phyloP scores from a whole-genome alignment of 2,329 filamentous ascomycete genomes.

The Aureobasidium uvarum region DNA sequence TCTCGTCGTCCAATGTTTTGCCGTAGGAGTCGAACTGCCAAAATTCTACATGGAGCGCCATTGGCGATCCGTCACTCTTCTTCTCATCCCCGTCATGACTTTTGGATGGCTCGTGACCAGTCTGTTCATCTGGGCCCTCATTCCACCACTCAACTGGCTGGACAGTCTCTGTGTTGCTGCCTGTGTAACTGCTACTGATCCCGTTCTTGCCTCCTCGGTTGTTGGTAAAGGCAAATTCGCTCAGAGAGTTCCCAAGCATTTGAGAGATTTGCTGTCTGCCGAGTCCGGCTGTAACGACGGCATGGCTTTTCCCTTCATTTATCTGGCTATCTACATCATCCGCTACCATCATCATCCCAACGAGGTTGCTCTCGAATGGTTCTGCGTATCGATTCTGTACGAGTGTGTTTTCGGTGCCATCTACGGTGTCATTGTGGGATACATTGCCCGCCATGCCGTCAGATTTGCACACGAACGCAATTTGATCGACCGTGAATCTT shows the following conservation, averaged over 20 bases:
- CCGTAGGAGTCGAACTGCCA: slow-evolving; percentile 84
- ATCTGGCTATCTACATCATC: slow-evolving; percentile 86
- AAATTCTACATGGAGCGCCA: slow-evolving; percentile 97
- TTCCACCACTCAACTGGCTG: slow-evolving; percentile 74
- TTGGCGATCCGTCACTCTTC: slow-evolving; percentile 85
- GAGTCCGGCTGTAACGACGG: slow-evolving; percentile 99
- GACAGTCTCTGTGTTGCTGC: slow-evolving; percentile 84
- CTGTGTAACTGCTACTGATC: slow-evolving; percentile 96
- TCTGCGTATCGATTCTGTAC: slow-evolving; percentile 86
- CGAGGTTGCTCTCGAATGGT: slow-evolving; percentile 77
- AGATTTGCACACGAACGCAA: slow-evolving; percentile 80
- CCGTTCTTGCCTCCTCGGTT: slow-evolving; percentile 93
- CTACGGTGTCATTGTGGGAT: slow-evolving; percentile 84
- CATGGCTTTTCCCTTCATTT: slow-evolving; percentile 99
- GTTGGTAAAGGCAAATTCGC: slow-evolving; percentile 99
- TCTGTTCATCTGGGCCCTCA: slow-evolving; percentile 91
- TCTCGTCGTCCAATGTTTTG: slow-evolving; percentile 88
- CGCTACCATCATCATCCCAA: slow-evolving; percentile 68
- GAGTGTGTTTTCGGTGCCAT: slow-evolving; percentile 92
- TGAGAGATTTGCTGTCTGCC: slow-evolving; percentile 89
- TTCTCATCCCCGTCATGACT: slow-evolving; percentile 95
- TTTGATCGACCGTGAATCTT: slow-evolving; percentile 92
- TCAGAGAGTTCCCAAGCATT: slow-evolving; percentile 93
- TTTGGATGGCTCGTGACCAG: slow-evolving; percentile 93
- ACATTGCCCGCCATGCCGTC: slow-evolving; percentile 86